A percentile compares a stretch with the other conserved stretches of the same genome.
phyloP scores from a whole-genome alignment of 192 early-diverging fungal species.

The Gryganskiella cystojenkinii region DNA sequence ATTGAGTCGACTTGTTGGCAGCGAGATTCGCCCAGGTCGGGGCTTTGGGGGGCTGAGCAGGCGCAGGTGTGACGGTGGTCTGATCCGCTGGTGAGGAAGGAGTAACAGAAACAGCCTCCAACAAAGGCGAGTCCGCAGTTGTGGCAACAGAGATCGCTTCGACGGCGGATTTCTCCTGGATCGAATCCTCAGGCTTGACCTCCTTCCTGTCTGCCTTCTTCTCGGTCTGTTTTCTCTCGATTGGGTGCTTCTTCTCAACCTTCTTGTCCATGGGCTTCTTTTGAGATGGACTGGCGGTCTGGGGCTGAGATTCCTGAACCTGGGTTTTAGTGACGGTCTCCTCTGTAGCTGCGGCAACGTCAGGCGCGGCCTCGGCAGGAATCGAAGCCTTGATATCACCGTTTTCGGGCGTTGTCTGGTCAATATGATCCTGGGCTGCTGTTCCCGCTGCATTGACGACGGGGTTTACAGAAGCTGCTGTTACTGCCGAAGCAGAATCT shows the following conservation, averaged over 20 bases:
- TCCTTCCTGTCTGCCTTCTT: constrained; percentile 7
- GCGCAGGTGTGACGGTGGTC: background rate
- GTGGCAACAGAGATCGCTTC: background rate
- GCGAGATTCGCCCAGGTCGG: constrained; percentile 85
- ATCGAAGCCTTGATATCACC: too few species aligned
- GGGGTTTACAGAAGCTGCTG: background rate
- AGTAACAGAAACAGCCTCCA: constrained; percentile 21
- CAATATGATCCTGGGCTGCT: too few species aligned
- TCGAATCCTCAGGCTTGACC: background rate
- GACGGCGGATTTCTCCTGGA: too few species aligned
- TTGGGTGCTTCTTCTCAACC: constrained; percentile 10
- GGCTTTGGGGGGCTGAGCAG: constrained; percentile 43
- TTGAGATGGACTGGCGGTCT: background rate
- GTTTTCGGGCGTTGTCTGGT: too few species aligned
- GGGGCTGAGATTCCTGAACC: constrained; percentile 18
- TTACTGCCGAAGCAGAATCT: background rate
- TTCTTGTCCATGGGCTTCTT: constrained; percentile 12
- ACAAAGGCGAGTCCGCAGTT: background rate
- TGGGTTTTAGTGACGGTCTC: constrained; percentile 3
- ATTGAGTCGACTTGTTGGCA: constrained; percentile 63
- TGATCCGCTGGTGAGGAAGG: constrained; percentile 12
- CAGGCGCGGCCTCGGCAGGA: background rate
- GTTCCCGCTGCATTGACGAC: too few species aligned
- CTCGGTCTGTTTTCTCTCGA: too few species aligned
- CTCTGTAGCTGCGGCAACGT: background rate